These are phyloP conservation scores for Metarhizium brunneum DNA, from an alignment of 2,329 filamentous ascomycete species.

Conservation along the genomic window DNA sequence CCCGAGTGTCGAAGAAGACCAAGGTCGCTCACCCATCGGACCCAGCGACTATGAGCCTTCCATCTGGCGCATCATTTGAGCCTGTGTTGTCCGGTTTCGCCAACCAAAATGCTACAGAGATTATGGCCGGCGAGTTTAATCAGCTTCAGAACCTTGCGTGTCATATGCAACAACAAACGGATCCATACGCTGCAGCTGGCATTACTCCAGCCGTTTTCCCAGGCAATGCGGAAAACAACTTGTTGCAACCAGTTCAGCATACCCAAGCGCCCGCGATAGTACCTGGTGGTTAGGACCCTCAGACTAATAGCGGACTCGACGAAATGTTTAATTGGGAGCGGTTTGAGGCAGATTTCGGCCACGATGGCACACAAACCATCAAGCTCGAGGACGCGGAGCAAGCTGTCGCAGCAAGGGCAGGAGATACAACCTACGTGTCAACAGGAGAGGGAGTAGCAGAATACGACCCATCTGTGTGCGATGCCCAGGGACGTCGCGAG, in stretches of 20 bases:
- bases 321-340: neutral
- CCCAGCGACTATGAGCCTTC: neutral
- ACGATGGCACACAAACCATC: neutral
- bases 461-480: neutral
- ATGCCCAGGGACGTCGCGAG: conserved; percentile 1
- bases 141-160: neutral
- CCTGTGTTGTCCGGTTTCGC: neutral
- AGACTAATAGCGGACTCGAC: neutral
- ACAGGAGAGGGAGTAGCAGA: neutral
- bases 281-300: neutral
- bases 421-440: neutral
- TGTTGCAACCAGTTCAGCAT: neutral
- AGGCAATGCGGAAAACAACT: neutral
- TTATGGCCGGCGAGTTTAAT: neutral
- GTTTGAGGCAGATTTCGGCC: neutral
- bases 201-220: too few relatives aligned
- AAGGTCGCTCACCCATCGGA: neutral
- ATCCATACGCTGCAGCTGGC: too few relatives aligned
- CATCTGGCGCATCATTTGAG: neutral
- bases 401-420: neutral
- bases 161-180: neutral
- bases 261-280: neutral
- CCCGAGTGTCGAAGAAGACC: neutral
- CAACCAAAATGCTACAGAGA: neutral
- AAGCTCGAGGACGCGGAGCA: neutral